Evolutionary conservation across 2,329 filamentous ascomycete genomes (phyloP), one percentile per base, ranked within the genome.

Genomic region (Westerdykella ornata): DNA sequence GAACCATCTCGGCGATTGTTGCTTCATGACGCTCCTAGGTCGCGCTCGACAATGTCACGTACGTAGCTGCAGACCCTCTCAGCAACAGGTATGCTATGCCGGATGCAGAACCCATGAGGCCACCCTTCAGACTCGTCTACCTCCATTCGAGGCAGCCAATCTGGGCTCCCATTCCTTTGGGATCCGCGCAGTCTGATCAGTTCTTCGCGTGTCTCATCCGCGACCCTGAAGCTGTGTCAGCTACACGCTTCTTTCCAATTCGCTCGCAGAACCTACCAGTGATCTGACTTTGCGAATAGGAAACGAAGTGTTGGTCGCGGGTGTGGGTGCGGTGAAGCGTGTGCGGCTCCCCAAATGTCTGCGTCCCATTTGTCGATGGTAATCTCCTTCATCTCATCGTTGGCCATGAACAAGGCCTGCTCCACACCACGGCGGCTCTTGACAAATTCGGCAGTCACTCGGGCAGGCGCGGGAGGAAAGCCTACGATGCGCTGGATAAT

Each of bases 61-160:
- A 78, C 61, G 61, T 75, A 78, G 17, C 50, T 60, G 15, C 65
- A 66, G 14, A 75, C 72, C 51, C 71, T 75, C 44, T 68, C 65
- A 2, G 76, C 75, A 56, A 80, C 74, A 17, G 70, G 54, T 9
- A 65, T 54, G 34, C 66, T 65, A 46, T 72, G 63, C 37, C 69
- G 67, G 44, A 80, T 66, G 54, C 76, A 80, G 61, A 82, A 82
- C 0, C 72, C 76, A 68, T 82, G 79, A 36, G 72, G 73, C 48
- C 79, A 66, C 0, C 72, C 74, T 35, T 73, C 65, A 22, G 68
- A 63, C 46, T 75, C 68, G 53, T 78, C 77, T 46, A 81, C 66
- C 41, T 75, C 60, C 73, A 81, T 79, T 14, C 57, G 63, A 3
- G 75, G 73, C 22, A 62, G 68, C 59, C 71, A 70, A 22, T 57